A percentile compares a stretch with the other conserved stretches of the same genome.
Conservation (phyloP, 306 rosid genomes). For the Quercus cerris region DNA sequence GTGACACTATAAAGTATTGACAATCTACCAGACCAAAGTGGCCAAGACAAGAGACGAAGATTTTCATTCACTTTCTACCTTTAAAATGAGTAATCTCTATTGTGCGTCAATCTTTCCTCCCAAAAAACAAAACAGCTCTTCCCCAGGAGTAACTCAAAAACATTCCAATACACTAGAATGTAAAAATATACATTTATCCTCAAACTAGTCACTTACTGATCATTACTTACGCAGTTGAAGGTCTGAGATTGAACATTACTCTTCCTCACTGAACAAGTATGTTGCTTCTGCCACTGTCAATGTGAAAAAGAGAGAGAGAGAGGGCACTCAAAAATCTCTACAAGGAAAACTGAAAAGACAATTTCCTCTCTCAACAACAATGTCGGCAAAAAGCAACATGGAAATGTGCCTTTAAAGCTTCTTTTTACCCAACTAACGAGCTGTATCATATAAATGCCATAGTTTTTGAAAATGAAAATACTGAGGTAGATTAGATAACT, state of each 20-base stretch:
- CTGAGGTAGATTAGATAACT: not conserved
- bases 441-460: not conserved
- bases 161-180: not conserved
- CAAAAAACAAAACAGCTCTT: too few species aligned
- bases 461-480: not conserved
- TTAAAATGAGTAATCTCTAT: not conserved
- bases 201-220: not conserved
- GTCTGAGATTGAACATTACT: conserved; percentile 7
- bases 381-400: conserved; percentile 8
- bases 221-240: not conserved
- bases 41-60: not conserved
- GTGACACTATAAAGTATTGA: not conserved
- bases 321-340: not conserved
- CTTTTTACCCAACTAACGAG: conserved; percentile 13
- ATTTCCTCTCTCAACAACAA: not conserved
- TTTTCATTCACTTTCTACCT: not conserved
- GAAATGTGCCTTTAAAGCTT: not conserved
- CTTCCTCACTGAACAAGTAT: not conserved
- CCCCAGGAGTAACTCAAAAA: too few species aligned
- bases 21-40: not conserved
- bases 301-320: not conserved
- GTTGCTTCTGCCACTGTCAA: conserved; percentile 16
- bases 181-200: not conserved
- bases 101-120: not conserved
- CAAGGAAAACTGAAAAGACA: not conserved